Evolutionary conservation across 2,329 filamentous ascomycete genomes (phyloP).

Genomic region (Scedosporium apiospermum): DNA sequence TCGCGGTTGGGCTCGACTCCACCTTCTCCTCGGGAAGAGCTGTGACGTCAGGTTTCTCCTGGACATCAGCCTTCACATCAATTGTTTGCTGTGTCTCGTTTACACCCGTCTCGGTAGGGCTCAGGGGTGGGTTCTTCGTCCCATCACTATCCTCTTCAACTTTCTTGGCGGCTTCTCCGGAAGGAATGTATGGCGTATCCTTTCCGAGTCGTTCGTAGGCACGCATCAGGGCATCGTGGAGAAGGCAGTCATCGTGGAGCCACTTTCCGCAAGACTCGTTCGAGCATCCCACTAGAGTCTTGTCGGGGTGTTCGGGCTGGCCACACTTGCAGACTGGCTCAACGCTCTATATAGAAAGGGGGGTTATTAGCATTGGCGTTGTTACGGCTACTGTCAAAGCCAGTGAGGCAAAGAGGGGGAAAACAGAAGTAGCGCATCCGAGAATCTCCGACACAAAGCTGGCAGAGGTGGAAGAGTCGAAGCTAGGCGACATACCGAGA

Average conservation of each 20-base stretch:
- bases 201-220: conserved; percentile 40
- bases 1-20: conserved; percentile 13
- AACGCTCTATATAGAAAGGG: conserved; percentile 32
- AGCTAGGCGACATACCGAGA: conserved; percentile 40
- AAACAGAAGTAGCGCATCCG: background rate
- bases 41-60: conserved; percentile 18
- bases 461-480: background rate
- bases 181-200: conserved; percentile 35
- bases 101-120: conserved; percentile 39
- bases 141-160: conserved; percentile 14
- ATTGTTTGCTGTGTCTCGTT: conserved; percentile 43
- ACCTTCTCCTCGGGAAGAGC: conserved; percentile 15
- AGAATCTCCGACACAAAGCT: background rate
- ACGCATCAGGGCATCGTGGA: conserved; percentile 40
- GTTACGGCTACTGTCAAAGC: background rate
- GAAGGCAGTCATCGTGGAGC: conserved; percentile 56
- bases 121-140: conserved; percentile 30
- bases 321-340: conserved; percentile 48
- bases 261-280: conserved; percentile 45
- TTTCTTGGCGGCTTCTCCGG: conserved; percentile 28
- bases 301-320: conserved; percentile 53
- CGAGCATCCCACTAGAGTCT: conserved; percentile 48
- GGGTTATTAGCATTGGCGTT: conserved; percentile 15
- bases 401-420: background rate
- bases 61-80: conserved; percentile 38